phyloP scores from a whole-genome alignment of 176 grass and related monocot genomes.

The Aegilops sharonensis region DNA sequence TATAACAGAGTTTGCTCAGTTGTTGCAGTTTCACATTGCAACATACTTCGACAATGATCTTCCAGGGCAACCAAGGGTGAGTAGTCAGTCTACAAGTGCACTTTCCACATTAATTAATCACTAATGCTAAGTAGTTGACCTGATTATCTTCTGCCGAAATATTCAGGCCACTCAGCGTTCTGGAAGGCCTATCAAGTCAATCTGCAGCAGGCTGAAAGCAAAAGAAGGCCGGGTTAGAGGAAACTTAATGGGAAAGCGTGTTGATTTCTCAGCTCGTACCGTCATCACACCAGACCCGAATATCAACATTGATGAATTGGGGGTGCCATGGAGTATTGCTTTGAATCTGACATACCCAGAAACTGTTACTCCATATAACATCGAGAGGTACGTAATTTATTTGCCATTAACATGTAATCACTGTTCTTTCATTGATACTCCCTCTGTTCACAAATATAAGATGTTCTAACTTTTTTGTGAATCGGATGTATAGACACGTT shows the following conservation, averaged over 20 bases:
- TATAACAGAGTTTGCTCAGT: constrained; percentile 94
- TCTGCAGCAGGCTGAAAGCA: constrained; percentile 94
- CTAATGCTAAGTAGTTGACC: background rate
- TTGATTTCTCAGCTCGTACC: constrained; percentile 94
- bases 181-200: constrained; percentile 96
- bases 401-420: background rate
- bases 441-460: too few species aligned
- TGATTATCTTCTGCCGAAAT: constrained; percentile 19
- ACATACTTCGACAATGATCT: constrained; percentile 99
- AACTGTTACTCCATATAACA: constrained; percentile 97
- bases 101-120: background rate
- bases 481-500: too few species aligned
- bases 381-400: constrained; percentile 62
- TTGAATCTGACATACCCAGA: constrained; percentile 95
- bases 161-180: constrained; percentile 86
- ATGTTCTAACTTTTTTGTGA: too few species aligned
- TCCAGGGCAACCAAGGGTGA: constrained; percentile 87
- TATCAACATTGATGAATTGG: constrained; percentile 95
- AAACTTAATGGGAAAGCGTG: constrained; percentile 97
- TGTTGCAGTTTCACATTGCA: constrained; percentile 96
- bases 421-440: constrained; percentile 3
- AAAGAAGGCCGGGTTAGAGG: constrained; percentile 99
- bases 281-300: constrained; percentile 94
- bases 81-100: background rate
- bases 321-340: constrained; percentile 98